Conservation (phyloP, 225 moss, liverwort and hornwort genomes). For the Pleurozium schreberi region DNA sequence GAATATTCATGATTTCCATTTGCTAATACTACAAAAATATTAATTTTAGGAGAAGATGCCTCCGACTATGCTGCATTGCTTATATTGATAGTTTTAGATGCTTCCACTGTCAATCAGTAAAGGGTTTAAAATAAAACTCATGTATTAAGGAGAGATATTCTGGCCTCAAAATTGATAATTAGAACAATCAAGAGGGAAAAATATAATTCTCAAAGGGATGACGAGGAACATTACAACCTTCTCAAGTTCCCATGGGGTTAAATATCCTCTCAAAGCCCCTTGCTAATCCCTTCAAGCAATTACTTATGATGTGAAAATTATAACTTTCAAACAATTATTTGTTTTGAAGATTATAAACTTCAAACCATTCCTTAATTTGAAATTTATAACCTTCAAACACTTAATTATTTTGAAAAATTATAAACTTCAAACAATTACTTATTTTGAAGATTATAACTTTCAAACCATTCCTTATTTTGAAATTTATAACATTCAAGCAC, state of each 20-base stretch:
- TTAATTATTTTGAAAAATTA: background rate
- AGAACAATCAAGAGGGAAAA: fast-evolving
- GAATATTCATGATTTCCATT: too few relatives aligned
- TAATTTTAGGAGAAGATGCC: too few relatives aligned
- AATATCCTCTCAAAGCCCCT: background rate
- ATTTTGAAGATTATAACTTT: background rate
- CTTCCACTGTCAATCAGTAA: too few relatives aligned
- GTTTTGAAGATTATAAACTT: background rate
- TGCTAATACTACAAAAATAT: too few relatives aligned
- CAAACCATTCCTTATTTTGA: background rate
- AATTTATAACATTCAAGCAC: background rate
- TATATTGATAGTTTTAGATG: too few relatives aligned
- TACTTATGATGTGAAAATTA: background rate
- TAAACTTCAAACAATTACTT: background rate
- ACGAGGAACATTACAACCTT: background rate
- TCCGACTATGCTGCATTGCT: too few relatives aligned
- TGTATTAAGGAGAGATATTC: background rate
- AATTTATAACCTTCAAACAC: background rate
- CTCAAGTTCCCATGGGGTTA: fast-evolving
- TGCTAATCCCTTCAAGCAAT: background rate
- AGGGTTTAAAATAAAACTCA: background rate
- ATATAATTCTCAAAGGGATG: fast-evolving
- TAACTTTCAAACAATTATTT: background rate
- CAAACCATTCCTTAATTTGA: background rate
- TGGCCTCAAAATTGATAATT: background rate